These are phyloP conservation scores for Excoecaria cochinchinensis DNA, from an alignment of 345 rosid genomes.

Conservation along the genomic window DNA sequence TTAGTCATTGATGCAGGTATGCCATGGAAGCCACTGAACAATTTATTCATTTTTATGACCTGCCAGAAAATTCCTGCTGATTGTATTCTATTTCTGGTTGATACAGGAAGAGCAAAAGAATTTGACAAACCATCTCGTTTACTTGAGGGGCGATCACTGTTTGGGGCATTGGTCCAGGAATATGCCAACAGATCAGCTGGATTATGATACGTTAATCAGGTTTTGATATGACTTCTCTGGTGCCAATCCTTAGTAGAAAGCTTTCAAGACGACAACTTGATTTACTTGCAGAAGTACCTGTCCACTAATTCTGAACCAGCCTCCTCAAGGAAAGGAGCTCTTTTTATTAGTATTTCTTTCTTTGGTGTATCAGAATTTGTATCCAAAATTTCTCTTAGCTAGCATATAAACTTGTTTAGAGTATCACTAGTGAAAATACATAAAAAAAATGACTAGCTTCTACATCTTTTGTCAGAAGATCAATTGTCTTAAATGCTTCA, in stretches of 20 bases:
- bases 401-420: neutral
- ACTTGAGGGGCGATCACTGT: slow-evolving; percentile 67
- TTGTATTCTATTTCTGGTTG: neutral
- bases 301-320: neutral
- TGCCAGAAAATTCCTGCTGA: neutral
- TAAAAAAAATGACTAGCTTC: no score
- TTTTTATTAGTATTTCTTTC: neutral
- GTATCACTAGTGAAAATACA: no score
- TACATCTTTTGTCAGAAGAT: neutral
- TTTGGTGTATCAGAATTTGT: neutral
- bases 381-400: neutral
- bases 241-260: neutral
- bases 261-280: neutral
- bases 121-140: slow-evolving; percentile 69
- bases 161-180: slow-evolving; percentile 86
- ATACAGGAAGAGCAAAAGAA: slow-evolving; percentile 71
- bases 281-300: neutral
- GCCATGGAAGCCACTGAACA: neutral
- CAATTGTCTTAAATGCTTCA: neutral
- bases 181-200: slow-evolving; percentile 83
- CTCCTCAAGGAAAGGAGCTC: neutral
- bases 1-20: slow-evolving; percentile 81
- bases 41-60: no score
- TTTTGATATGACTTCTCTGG: no score
- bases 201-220: slow-evolving; percentile 26